phyloP scores from a whole-genome alignment of 1,139 yeast genomes.

The Debaryomyces robertsiae region DNA sequence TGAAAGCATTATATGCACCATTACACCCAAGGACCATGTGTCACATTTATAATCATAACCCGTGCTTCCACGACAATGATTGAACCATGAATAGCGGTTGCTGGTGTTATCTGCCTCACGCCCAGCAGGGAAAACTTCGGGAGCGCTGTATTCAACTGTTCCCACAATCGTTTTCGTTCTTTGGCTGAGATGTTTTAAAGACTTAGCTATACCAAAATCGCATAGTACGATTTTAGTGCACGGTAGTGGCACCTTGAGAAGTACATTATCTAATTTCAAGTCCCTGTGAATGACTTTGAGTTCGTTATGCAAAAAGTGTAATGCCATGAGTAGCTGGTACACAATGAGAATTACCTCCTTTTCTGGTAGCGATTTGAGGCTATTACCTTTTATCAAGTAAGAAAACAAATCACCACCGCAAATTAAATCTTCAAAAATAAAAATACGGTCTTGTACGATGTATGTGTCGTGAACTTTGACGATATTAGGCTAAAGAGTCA shows the following conservation, averaged over 20 bases:
- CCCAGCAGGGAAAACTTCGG: constrained; percentile 40
- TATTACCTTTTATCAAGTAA: constrained; percentile 49
- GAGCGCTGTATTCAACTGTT: constrained; percentile 70
- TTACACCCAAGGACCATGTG: constrained; percentile 68
- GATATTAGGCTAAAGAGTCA: constrained; percentile 42
- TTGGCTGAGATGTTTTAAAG: constrained; percentile 16
- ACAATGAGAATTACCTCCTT: constrained; percentile 55
- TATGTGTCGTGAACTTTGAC: constrained; percentile 45
- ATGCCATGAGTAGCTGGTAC: constrained; percentile 57
- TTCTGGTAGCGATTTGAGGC: constrained; percentile 49
- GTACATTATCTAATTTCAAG: constrained; percentile 54
- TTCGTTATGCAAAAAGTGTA: constrained; percentile 50
- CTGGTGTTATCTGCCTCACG: not conserved
- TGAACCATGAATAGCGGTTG: not conserved
- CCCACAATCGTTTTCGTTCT: constrained; percentile 63
- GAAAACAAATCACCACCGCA: constrained; percentile 72
- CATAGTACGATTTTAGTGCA: constrained; percentile 56
- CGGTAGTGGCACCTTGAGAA: constrained; percentile 53
- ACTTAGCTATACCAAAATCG: constrained; percentile 69
- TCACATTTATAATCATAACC: constrained; percentile 64
- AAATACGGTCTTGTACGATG: constrained; percentile 37
- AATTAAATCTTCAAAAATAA: constrained; percentile 53
- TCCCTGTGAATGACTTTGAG: constrained; percentile 25
- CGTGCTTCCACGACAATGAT: not conserved
- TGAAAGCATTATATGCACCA: constrained; percentile 54